A percentile compares a stretch with the other conserved stretches of the same genome.
Evolutionary conservation across 2,329 filamentous ascomycete species (phyloP).

Genomic region (Aspergillus bombycis): DNA sequence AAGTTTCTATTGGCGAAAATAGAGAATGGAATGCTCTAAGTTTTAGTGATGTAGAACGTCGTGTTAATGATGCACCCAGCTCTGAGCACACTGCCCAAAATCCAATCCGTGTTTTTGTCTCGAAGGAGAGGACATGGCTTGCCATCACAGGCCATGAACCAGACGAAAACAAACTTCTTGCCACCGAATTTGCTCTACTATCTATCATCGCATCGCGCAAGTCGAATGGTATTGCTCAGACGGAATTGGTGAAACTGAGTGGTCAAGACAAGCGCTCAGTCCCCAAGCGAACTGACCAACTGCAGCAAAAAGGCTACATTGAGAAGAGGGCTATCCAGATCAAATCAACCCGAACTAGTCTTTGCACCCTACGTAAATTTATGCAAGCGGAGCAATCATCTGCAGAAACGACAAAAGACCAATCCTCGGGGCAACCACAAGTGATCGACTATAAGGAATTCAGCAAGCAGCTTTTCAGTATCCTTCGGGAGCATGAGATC

Average conservation of each 20-base stretch:
- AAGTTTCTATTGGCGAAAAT: constrained; percentile 55
- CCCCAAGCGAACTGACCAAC: constrained; percentile 61
- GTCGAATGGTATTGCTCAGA: constrained; percentile 59
- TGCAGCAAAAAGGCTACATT: constrained; percentile 64
- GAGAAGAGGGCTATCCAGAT: constrained; percentile 56
- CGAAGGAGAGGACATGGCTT: constrained; percentile 61
- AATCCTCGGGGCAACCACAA: constrained; percentile 25
- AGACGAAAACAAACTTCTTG: constrained; percentile 57
- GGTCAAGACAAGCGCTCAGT: constrained; percentile 69
- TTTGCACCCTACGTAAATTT: constrained; percentile 59
- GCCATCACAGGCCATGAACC: constrained; percentile 63
- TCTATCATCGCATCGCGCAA: constrained; percentile 62
- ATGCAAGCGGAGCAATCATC: constrained; percentile 24
- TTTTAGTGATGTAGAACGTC: constrained; percentile 44
- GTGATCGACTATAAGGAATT: constrained; percentile 56
- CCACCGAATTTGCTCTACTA: constrained; percentile 59
- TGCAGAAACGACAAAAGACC: constrained; percentile 18
- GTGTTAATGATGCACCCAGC: constrained; percentile 8
- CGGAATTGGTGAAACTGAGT: constrained; percentile 56
- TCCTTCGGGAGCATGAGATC: constrained; percentile 54
- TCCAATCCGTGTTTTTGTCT: constrained; percentile 51
- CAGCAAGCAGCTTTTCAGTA: constrained; percentile 51
- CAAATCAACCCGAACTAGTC: constrained; percentile 57
- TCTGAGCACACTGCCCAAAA: neutral
- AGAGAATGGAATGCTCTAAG: constrained; percentile 45